phyloP scores from a whole-genome alignment of 371 early-diverging fungal genomes.

The Apophysomyces elegans region DNA sequence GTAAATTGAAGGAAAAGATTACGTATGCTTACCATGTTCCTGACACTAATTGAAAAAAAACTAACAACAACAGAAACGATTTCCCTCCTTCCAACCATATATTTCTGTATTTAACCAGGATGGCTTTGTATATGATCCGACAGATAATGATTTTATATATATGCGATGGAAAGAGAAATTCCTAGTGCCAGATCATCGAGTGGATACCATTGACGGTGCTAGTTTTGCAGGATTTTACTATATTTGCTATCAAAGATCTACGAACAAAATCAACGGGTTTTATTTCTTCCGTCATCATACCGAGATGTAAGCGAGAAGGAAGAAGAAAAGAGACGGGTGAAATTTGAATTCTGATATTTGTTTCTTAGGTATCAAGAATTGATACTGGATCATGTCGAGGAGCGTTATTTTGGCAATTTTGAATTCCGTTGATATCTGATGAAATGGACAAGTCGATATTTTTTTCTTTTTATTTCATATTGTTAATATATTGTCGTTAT shows the following conservation, averaged over 20 bases:
- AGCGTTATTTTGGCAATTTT: conserved; percentile 52
- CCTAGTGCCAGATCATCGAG: conserved; percentile 91
- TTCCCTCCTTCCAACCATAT: conserved; percentile 64
- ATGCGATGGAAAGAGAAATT: conserved; percentile 99
- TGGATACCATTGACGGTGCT: conserved; percentile 86
- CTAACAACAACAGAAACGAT: conserved; percentile 21
- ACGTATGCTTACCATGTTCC: too few species aligned
- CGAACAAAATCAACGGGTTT: conserved; percentile 81
- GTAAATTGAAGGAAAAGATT: conserved; percentile 35
- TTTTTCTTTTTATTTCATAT: too few species aligned
- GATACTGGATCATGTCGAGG: conserved; percentile 64
- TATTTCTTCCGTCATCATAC: conserved; percentile 79
- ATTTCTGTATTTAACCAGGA: conserved; percentile 68
- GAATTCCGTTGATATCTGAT: conserved; percentile 59
- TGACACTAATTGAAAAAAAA: conserved; percentile 31
- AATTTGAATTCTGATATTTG: not conserved
- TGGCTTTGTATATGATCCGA: conserved; percentile 68
- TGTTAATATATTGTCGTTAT: too few species aligned
- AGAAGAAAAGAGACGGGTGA: not conserved
- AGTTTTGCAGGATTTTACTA: conserved; percentile 97
- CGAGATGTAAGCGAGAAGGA: conserved; percentile 56
- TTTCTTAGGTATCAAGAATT: conserved; percentile 74
- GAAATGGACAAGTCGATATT: too few species aligned
- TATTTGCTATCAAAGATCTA: conserved; percentile 81
- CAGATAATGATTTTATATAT: conserved; percentile 76